These are phyloP conservation scores for Penicillium coffeae DNA, from an alignment of 495 filamentous ascomycete species.

Conservation along the genomic window DNA sequence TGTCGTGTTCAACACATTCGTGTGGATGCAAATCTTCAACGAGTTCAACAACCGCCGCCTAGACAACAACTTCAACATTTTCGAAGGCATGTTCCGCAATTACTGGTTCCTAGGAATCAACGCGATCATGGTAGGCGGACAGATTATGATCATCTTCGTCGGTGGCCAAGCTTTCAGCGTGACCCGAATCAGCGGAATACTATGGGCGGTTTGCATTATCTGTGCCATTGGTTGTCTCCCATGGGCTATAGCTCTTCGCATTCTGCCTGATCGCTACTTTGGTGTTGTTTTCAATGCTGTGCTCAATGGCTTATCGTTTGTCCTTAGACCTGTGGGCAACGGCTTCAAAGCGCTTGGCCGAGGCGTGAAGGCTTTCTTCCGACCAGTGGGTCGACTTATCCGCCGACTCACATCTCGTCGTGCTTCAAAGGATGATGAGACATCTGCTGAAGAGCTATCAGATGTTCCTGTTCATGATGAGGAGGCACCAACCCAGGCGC, in stretches of 20 bases:
- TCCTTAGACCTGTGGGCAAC: conserved; percentile 29
- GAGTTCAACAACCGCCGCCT: conserved; percentile 90
- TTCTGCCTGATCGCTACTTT: conserved; percentile 58
- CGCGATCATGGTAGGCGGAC: conserved; percentile 70
- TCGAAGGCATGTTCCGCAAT: conserved; percentile 74
- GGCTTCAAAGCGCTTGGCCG: conserved; percentile 15
- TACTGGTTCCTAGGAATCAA: conserved; percentile 83
- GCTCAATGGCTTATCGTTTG: conserved; percentile 17
- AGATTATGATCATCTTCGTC: conserved; percentile 77
- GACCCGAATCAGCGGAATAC: conserved; percentile 56
- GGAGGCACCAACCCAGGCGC: conserved; percentile 6
- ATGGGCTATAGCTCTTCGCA: conserved; percentile 66
- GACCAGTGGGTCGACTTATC: conserved; percentile 21
- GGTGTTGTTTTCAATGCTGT: conserved; percentile 38
- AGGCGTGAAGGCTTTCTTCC: conserved; percentile 15
- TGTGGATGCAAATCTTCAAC: conserved; percentile 97
- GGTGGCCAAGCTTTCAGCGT: conserved; percentile 72
- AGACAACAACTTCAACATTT: conserved; percentile 87
- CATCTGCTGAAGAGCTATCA: background rate
- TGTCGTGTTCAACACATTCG: conserved; percentile 89
- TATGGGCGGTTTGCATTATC: conserved; percentile 75
- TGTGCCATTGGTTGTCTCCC: conserved; percentile 70
- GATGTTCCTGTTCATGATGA: conserved; percentile 8
- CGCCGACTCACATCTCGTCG: conserved; percentile 12
- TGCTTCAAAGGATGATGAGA: background rate